Conservation (phyloP, 805 yeast genomes). For the Metschnikowia chrysomelidarum region DNA sequence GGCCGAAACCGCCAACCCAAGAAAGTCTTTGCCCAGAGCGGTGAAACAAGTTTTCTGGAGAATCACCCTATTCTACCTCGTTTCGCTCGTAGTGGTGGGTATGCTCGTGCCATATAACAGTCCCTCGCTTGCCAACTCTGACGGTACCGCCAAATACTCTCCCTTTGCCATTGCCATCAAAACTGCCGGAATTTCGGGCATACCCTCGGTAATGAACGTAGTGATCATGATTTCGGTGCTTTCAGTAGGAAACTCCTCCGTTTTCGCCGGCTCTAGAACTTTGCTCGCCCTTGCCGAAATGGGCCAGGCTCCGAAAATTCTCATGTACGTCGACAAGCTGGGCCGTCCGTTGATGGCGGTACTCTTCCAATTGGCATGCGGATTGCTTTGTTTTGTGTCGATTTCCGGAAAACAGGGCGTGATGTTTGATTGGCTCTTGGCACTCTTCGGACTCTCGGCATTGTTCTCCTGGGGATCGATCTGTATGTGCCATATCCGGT, state of each 20-base stretch:
- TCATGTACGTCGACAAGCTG: constrained; percentile 39
- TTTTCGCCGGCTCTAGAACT: constrained; percentile 69
- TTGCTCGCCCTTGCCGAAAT: constrained; percentile 66
- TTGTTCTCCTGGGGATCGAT: constrained; percentile 29
- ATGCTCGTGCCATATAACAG: constrained; percentile 38
- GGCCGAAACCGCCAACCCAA: constrained; percentile 35
- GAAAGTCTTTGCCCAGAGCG: constrained; percentile 40
- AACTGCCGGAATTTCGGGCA: constrained; percentile 39
- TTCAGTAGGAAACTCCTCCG: constrained; percentile 66
- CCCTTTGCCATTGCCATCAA: constrained; percentile 44
- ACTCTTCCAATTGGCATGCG: constrained; percentile 39
- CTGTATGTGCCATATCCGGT: constrained; percentile 26
- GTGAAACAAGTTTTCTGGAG: constrained; percentile 45
- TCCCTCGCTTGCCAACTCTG: constrained; percentile 23
- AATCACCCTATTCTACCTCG: constrained; percentile 39
- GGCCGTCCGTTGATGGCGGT: constrained; percentile 44
- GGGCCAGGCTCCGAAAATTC: constrained; percentile 59
- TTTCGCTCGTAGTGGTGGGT: constrained; percentile 39
- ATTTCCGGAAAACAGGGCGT: constrained; percentile 24
- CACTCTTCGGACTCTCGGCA: constrained; percentile 25
- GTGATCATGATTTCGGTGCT: constrained; percentile 38
- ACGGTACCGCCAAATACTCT: constrained; percentile 31
- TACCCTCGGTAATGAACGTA: constrained; percentile 44
- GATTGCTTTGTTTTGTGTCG: constrained; percentile 63
- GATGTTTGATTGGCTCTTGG: constrained; percentile 26